A percentile compares a stretch with the other conserved stretches of the same genome.
Conservation (phyloP, 2,329 filamentous ascomycete genomes). For the Periconia sp. region DNA sequence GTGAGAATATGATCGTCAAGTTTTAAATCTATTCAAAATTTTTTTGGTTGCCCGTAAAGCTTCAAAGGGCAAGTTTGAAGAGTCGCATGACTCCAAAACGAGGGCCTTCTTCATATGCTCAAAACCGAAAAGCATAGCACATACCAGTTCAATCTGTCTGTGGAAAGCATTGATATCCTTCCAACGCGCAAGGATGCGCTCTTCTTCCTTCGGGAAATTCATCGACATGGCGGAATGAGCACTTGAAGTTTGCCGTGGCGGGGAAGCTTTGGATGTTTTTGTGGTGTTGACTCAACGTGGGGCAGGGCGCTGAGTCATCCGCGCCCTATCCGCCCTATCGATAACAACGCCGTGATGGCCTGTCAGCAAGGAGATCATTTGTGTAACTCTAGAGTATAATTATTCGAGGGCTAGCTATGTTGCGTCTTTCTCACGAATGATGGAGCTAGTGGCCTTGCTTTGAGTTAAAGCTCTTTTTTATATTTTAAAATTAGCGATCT, state of each 20-base stretch:
- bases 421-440: too few species aligned
- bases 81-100: neutral
- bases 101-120: neutral
- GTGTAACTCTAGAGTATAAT: too few species aligned
- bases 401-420: too few species aligned
- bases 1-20: slow-evolving; percentile 6
- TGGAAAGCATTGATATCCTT: slow-evolving; percentile 90
- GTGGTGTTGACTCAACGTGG: slow-evolving; percentile 27
- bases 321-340: neutral
- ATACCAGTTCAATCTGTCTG: slow-evolving; percentile 74
- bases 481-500: too few species aligned
- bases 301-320: slow-evolving; percentile 7
- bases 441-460: too few species aligned
- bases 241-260: slow-evolving; percentile 19
- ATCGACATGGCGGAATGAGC: slow-evolving; percentile 67
- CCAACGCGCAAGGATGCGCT: slow-evolving; percentile 82
- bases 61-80: neutral
- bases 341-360: too few species aligned
- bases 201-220: slow-evolving; percentile 90
- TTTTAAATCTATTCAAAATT: neutral
- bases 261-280: slow-evolving; percentile 28
- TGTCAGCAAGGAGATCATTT: too few species aligned
- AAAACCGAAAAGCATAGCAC: slow-evolving; percentile 6
- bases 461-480: too few species aligned
- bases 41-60: neutral